Evolutionary conservation across 441 rosid genomes (phyloP), one percentile per base, ranked within the genome.

Genomic region (Biscutella laevigata): DNA sequence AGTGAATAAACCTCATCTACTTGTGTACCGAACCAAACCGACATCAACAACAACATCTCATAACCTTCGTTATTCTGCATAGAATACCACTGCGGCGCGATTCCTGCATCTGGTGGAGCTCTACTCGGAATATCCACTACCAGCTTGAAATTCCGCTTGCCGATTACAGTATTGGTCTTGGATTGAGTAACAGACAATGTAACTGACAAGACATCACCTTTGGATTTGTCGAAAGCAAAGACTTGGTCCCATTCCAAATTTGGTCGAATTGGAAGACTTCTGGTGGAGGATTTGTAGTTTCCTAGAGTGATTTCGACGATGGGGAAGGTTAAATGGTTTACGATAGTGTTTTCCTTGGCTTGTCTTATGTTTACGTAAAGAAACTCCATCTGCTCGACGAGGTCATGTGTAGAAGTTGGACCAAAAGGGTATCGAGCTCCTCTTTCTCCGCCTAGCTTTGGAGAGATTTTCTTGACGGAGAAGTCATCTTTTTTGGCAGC

Each of bases 11-110:
- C 45, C 34, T 48, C 63, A 29, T 64, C 69, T 4, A 24, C 40
- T 50, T 64, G 69, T 17, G 62, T 56, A 28, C 57, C 63, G 6
- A 41, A 64, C 69, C 69, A 64, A 57, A 57, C 6, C 32, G 63
- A 64, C 63, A 57, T 47, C 29, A 48, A 25, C 20, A 64, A 6
- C 0, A 7, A 15, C 49, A 46, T 53, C 8, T n/a, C 8, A 42
- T 34, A 28, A 19, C 26, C 41, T 53, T 62, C 42, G 1, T 10
- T 7, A 12, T 47, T 40, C 15, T 29, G 10, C 43, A 63, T 46
- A 2, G 39, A 5, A 46, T 57, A 64, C 47, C 47, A n/a, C 10
- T 19, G 47, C 0, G 63, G 27, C 3, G 63, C 63, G 4, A 64
- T 13, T 40, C 40, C 34, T 25, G 63, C 59, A 7, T 64, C 69